phyloP scores from a whole-genome alignment of 441 rosid species.

The Gossypium lobatum region DNA sequence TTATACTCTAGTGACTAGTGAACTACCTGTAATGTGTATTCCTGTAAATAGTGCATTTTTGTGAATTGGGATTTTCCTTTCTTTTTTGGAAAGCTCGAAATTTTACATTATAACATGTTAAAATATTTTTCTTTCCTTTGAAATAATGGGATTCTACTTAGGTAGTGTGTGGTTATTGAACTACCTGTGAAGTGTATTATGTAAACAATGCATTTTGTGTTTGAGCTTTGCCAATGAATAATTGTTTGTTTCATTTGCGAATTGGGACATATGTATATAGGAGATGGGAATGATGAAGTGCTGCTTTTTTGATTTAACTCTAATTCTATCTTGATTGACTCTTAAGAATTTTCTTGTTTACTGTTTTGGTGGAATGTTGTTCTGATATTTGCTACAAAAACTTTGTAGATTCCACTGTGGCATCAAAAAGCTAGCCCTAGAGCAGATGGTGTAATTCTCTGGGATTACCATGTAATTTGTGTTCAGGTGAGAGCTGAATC shows the following conservation, averaged over 20 bases:
- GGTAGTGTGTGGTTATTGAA: neutral
- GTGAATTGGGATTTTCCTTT: neutral
- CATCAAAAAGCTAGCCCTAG: slow-evolving; percentile 76
- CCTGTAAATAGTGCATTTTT: neutral
- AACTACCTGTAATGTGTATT: neutral
- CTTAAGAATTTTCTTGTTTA: slow-evolving; percentile 11
- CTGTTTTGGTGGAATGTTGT: slow-evolving; percentile 15
- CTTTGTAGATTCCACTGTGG: slow-evolving; percentile 71
- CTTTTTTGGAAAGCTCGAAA: neutral
- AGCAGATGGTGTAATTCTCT: slow-evolving; percentile 70
- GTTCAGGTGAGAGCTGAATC: slow-evolving; percentile 46
- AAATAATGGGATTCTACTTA: neutral
- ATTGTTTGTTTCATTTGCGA: neutral
- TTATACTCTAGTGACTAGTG: neutral
- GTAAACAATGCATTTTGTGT: neutral
- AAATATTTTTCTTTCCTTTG: neutral
- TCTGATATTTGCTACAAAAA: slow-evolving; percentile 5
- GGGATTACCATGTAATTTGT: slow-evolving; percentile 89
- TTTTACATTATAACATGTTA: neutral
- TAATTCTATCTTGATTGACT: neutral
- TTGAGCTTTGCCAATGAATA: neutral
- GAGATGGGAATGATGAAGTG: neutral
- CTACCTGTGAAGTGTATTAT: neutral
- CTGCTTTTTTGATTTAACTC: neutral
- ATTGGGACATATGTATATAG: neutral